A percentile compares a stretch with the other conserved stretches of the same genome.
Evolutionary conservation across 75 land plant species (phyloP).

Genomic region (Sequoia sempervirens): DNA sequence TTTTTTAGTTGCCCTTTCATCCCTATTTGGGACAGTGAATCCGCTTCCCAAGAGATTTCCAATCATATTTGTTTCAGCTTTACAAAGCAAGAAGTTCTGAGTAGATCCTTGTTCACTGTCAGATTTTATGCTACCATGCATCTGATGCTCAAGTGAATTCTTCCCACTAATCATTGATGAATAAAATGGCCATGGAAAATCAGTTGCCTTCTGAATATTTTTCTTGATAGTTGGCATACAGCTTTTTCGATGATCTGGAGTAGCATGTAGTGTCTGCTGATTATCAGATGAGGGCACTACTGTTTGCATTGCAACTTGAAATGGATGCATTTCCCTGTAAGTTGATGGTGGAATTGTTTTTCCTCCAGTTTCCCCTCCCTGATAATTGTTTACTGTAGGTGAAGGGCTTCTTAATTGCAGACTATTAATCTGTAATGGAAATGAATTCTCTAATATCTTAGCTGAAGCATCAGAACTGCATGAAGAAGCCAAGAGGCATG

Average conservation of each 20-base stretch:
- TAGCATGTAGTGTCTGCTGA: neutral
- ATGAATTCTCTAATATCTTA: neutral
- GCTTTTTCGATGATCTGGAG: neutral
- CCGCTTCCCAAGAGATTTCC: neutral
- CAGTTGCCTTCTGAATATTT: neutral
- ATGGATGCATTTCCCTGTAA: neutral
- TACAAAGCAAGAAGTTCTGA: neutral
- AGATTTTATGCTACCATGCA: neutral
- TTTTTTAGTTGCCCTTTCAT: neutral
- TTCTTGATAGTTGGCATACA: neutral
- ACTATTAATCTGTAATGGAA: neutral
- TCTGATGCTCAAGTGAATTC: neutral
- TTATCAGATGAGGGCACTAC: neutral
- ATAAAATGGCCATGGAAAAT: neutral
- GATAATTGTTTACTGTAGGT: neutral
- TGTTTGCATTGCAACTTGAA: neutral
- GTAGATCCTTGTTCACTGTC: neutral
- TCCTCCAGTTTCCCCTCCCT: neutral
- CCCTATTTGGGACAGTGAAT: neutral
- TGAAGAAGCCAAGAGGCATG: neutral
- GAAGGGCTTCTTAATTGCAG: neutral
- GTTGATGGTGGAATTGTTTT: neutral
- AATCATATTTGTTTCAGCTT: neutral
- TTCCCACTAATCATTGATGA: neutral
- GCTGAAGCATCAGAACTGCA: constrained; percentile 6